Evolutionary conservation across 352 stramenopile genomes (phyloP).

Genomic region (Nothophytophthora sp.): DNA sequence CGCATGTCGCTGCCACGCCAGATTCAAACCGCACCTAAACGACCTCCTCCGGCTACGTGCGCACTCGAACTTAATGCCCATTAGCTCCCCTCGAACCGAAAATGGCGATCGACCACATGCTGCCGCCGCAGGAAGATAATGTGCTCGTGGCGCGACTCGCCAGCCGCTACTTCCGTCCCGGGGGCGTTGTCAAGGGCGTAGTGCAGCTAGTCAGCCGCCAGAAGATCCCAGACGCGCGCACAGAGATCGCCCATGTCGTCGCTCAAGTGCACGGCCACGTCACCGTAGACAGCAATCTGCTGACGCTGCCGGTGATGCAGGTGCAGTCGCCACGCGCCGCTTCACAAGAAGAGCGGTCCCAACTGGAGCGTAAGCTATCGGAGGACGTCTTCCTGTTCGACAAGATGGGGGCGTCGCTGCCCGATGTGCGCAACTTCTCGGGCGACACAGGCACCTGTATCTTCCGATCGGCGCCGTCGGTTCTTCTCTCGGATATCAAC

Average conservation of each 20-base stretch:
- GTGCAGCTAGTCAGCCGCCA: constrained; percentile 43
- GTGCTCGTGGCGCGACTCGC: constrained; percentile 37
- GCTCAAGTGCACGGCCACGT: constrained; percentile 76
- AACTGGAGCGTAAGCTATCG: constrained; percentile 19
- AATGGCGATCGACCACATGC: constrained; percentile 27
- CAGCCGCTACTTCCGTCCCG: constrained; percentile 52
- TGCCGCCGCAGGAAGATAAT: constrained; percentile 17
- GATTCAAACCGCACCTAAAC: too few relatives aligned
- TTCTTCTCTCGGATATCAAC: constrained; percentile 63
- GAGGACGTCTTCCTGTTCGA: constrained; percentile 28
- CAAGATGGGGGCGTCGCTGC: constrained; percentile 20
- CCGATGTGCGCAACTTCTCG: constrained; percentile 53
- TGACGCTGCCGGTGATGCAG: constrained; percentile 91
- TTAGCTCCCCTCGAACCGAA: neutral
- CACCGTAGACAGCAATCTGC: constrained; percentile 90
- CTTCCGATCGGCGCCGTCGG: constrained; percentile 47
- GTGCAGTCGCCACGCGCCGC: constrained; percentile 72
- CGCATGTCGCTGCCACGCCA: too few relatives aligned
- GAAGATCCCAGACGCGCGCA: constrained; percentile 20
- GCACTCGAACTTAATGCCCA: neutral
- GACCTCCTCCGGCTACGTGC: too few relatives aligned
- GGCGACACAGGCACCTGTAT: constrained; percentile 62
- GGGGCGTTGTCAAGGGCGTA: constrained; percentile 55
- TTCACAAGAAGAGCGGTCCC: constrained; percentile 16
- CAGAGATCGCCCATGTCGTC: constrained; percentile 54